Evolutionary conservation across 371 early-diverging fungal species (phyloP).

Genomic region (Lichtheimia ornata): DNA sequence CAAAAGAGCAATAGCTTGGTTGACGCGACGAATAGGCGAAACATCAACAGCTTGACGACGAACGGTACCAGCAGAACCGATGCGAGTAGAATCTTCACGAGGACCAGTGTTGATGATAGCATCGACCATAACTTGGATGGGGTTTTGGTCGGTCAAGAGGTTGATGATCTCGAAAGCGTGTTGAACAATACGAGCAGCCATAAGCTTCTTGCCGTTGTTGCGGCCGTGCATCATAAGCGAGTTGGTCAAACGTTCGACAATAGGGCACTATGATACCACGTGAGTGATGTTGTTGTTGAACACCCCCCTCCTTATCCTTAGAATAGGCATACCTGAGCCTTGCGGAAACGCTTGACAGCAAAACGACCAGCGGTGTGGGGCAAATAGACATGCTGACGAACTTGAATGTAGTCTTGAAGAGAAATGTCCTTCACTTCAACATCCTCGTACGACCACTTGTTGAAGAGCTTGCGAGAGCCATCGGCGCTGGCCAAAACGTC

Average conservation of each 20-base stretch:
- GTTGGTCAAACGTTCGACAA: conserved; percentile 99
- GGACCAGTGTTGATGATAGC: conserved; percentile 99
- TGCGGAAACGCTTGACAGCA: conserved; percentile 97
- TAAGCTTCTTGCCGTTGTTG: conserved; percentile 99
- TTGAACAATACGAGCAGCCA: conserved; percentile 99
- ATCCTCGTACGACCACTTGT: conserved; percentile 96
- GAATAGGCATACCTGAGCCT: conserved; percentile 77
- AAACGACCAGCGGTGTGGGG: conserved; percentile 99
- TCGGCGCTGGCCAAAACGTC: conserved; percentile 62
- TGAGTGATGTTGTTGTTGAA: neutral
- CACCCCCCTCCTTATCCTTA: neutral
- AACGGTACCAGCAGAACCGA: conserved; percentile 99
- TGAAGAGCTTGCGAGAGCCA: conserved; percentile 80
- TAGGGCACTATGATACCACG: conserved; percentile 79
- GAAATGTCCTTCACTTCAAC: conserved; percentile 96
- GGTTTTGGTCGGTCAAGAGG: conserved; percentile 98
- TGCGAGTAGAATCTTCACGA: conserved; percentile 99
- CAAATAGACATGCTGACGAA: conserved; percentile 93
- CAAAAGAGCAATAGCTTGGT: conserved; percentile 96
- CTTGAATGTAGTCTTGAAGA: conserved; percentile 93
- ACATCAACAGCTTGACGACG: conserved; percentile 99
- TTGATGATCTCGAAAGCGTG: conserved; percentile 99
- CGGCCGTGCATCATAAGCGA: conserved; percentile 99
- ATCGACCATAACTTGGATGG: conserved; percentile 99
- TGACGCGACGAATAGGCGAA: conserved; percentile 98